A percentile compares a stretch with the other conserved stretches of the same genome.
phyloP scores from a whole-genome alignment of 805 yeast species.

The Candida fluviatilis region DNA sequence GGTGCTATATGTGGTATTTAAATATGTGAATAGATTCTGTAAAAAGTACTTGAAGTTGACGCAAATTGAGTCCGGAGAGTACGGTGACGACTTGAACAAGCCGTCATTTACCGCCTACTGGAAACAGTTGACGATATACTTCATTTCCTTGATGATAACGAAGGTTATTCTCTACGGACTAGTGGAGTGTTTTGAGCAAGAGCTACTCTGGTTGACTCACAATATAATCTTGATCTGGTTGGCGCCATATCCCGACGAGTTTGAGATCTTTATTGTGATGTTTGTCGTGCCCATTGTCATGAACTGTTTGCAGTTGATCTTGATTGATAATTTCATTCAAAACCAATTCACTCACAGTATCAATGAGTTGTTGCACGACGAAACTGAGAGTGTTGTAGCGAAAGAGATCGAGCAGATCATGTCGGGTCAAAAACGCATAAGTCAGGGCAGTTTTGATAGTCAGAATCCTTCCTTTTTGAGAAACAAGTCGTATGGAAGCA shows the following conservation, averaged over 20 bases:
- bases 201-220: conserved; percentile 50
- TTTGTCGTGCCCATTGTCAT: conserved; percentile 71
- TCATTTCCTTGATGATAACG: conserved; percentile 59
- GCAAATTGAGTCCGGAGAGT: conserved; percentile 51
- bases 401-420: conserved; percentile 8
- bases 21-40: conserved; percentile 38
- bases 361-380: conserved; percentile 19
- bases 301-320: conserved; percentile 69
- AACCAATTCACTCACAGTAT: conserved; percentile 39
- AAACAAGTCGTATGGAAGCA: not conserved
- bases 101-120: conserved; percentile 50
- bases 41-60: conserved; percentile 39
- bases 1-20: conserved; percentile 54
- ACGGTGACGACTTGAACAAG: conserved; percentile 60
- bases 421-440: not conserved
- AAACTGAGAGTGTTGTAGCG: conserved; percentile 10
- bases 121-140: conserved; percentile 70
- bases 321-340: conserved; percentile 72
- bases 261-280: conserved; percentile 85
- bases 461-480: not conserved
- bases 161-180: conserved; percentile 58
- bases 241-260: conserved; percentile 63
- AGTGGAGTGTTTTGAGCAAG: conserved; percentile 62
- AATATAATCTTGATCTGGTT: conserved; percentile 81
- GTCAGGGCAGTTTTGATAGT: not conserved